phyloP scores from a whole-genome alignment of 192 early-diverging fungal genomes.

The Chytriomyces sp. region DNA sequence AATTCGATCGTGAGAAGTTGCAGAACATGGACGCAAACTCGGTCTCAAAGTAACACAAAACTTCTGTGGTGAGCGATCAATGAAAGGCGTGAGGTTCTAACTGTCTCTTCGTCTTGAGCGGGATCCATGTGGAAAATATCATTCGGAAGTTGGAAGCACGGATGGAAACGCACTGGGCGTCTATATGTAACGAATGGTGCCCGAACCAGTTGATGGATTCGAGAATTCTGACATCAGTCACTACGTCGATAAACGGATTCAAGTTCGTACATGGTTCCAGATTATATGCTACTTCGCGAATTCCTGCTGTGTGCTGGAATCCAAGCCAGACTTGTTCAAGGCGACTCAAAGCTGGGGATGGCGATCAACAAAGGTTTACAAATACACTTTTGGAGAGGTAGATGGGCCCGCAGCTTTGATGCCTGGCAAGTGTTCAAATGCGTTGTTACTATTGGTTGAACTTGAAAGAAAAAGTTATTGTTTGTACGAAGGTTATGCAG shows the following conservation, averaged over 20 bases:
- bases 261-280: conserved; percentile 37
- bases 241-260: conserved; percentile 35
- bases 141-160: conserved; percentile 25
- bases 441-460: conserved; percentile 17
- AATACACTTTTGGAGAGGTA: conserved; percentile 33
- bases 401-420: no score
- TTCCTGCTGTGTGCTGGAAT: conserved; percentile 40
- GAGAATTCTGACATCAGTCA: conserved; percentile 1
- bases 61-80: no score
- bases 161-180: conserved; percentile 38
- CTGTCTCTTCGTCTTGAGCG: no score
- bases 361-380: conserved; percentile 42
- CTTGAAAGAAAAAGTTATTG: background rate
- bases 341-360: conserved; percentile 49
- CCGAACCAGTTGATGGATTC: conserved; percentile 4
- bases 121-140: conserved; percentile 47
- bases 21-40: background rate
- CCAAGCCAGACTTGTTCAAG: conserved; percentile 47
- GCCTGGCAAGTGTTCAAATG: background rate
- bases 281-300: conserved; percentile 35
- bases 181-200: conserved; percentile 38
- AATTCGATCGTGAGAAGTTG: background rate
- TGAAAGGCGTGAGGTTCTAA: no score
- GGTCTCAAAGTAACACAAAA: conserved; percentile 39
- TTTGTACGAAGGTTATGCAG: no score